Percentiles rank a stretch among this genome's conserved stretches.
Evolutionary conservation across 2,329 filamentous ascomycete genomes (phyloP).

Genomic region (Hypomyces perniciosus): DNA sequence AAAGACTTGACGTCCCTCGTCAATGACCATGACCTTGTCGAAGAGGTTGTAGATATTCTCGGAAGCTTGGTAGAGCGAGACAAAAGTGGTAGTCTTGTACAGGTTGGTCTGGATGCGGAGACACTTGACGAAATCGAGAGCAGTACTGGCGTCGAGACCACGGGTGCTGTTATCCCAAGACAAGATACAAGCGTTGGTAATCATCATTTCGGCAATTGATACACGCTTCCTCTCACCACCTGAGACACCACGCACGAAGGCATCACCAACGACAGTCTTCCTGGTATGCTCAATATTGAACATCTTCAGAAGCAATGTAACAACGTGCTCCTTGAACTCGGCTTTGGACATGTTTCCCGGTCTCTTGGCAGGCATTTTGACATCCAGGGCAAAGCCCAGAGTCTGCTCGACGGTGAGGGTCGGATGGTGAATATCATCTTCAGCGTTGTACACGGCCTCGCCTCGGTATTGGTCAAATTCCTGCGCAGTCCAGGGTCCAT

Average conservation of each 20-base stretch:
- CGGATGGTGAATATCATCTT: conserved; percentile 79
- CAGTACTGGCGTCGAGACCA: conserved; percentile 62
- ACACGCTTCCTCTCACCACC: conserved; percentile 77
- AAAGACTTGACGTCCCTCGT: conserved; percentile 68
- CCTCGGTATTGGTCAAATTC: conserved; percentile 72
- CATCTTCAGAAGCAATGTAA: conserved; percentile 75
- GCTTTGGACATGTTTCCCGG: conserved; percentile 65
- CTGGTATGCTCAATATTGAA: conserved; percentile 89
- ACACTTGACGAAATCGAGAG: conserved; percentile 61
- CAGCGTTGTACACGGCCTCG: conserved; percentile 73
- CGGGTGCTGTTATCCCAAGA: conserved; percentile 73
- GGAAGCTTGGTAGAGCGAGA: conserved; percentile 79
- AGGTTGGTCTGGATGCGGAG: conserved; percentile 77
- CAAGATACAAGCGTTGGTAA: conserved; percentile 64
- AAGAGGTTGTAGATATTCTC: conserved; percentile 76
- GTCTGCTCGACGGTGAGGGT: conserved; percentile 86
- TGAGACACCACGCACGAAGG: conserved; percentile 72
- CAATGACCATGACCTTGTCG: conserved; percentile 79
- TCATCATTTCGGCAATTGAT: conserved; percentile 77
- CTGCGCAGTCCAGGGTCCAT: conserved; percentile 65
- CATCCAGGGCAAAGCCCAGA: conserved; percentile 75
- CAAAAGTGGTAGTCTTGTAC: conserved; percentile 77
- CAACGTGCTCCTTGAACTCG: conserved; percentile 71
- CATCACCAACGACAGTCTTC: conserved; percentile 78
- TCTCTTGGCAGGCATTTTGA: conserved; percentile 76